Percentiles rank a stretch among this genome's conserved stretches.
Conservation (phyloP, 2,329 filamentous ascomycete genomes). For the Penicillium sp. region DNA sequence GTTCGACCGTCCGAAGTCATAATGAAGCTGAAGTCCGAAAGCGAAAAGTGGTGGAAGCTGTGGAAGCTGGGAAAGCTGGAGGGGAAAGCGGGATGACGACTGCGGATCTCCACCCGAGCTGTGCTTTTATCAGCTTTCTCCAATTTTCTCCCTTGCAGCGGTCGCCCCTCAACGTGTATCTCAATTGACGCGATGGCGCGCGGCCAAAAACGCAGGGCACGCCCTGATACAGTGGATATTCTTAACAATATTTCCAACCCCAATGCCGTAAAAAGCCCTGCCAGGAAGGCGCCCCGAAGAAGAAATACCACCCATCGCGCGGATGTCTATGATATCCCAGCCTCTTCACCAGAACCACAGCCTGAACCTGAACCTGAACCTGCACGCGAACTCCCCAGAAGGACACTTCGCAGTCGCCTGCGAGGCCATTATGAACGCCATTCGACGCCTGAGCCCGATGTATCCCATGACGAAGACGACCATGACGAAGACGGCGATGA, state of each 20-base stretch:
- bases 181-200: slow-evolving; percentile 5
- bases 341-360: not conserved
- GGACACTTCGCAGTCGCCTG: not conserved
- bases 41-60: not conserved
- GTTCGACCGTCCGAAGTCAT: slow-evolving; percentile 22
- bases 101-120: slow-evolving; percentile 5
- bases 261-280: not conserved
- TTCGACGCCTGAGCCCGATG: not conserved
- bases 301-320: slow-evolving; percentile 3
- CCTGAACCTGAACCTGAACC: slow-evolving; percentile 2
- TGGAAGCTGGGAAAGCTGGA: not conserved
- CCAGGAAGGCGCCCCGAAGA: not conserved
- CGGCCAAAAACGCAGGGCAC: slow-evolving; percentile 3
- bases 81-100: slow-evolving; percentile 15
- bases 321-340: slow-evolving; percentile 9
- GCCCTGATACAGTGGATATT: slow-evolving; percentile 1
- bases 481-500: too few relatives aligned
- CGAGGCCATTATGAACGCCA: not conserved
- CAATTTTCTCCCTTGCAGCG: not conserved
- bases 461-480: not conserved
- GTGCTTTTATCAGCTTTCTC: not conserved
- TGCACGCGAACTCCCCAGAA: not conserved
- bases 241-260: slow-evolving; percentile 10
- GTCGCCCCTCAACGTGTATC: not conserved
- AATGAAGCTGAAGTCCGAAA: slow-evolving; percentile 1